phyloP scores from a whole-genome alignment of 805 yeast species.

The Vanderwaltozyma tropicalis region DNA sequence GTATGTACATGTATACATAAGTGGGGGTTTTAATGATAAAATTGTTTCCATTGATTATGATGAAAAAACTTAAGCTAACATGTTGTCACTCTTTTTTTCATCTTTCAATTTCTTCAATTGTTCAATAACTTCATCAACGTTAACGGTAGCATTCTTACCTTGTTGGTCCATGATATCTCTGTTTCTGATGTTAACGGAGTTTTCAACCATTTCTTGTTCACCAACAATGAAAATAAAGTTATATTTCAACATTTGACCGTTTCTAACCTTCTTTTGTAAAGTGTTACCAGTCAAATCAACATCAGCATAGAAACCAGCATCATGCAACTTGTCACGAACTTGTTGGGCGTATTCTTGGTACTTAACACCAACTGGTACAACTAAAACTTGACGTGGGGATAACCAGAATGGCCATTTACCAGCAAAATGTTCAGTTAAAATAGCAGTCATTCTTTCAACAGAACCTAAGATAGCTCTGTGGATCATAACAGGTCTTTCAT shows the following conservation, averaged over 20 bases:
- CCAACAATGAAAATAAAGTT: constrained; percentile 96
- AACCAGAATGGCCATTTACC: constrained; percentile 99
- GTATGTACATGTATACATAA: too few species aligned
- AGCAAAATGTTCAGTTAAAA: constrained; percentile 93
- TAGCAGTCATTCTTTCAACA: constrained; percentile 98
- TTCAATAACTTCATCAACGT: constrained; percentile 58
- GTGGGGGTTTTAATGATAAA: too few species aligned
- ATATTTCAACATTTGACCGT: constrained; percentile 87
- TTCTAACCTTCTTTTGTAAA: constrained; percentile 94
- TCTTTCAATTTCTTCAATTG: constrained; percentile 61
- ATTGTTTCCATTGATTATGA: too few species aligned
- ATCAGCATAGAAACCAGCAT: constrained; percentile 80
- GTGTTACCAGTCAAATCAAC: constrained; percentile 93
- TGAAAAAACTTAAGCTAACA: constrained; percentile 24
- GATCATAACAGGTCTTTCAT: constrained; percentile 92
- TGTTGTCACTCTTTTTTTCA: constrained; percentile 67
- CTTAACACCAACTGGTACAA: constrained; percentile 94
- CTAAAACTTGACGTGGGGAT: constrained; percentile 96
- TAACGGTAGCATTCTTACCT: constrained; percentile 78
- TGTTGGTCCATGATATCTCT: constrained; percentile 91
- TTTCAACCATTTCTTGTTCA: constrained; percentile 74
- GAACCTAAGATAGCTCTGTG: constrained; percentile 98
- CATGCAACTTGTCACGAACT: constrained; percentile 58
- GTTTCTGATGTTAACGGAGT: constrained; percentile 88
- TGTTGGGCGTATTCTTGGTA: constrained; percentile 83